A percentile compares a stretch with the other conserved stretches of the same genome.
Evolutionary conservation across 345 rosid species (phyloP).

Genomic region (Reutealis trisperma): DNA sequence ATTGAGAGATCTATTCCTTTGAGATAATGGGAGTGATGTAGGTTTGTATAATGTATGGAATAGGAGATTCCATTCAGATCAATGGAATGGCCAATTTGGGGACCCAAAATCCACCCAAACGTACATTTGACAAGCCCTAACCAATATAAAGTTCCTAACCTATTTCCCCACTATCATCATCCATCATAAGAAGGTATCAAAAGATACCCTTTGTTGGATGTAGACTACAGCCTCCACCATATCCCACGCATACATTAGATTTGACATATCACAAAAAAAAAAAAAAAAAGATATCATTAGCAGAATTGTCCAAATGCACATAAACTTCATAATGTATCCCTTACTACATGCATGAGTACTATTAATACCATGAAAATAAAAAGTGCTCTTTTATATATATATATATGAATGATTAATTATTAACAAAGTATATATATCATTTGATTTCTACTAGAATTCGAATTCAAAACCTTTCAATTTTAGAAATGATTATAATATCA

Average conservation of each 20-base stretch:
- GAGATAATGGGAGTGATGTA: too few relatives aligned
- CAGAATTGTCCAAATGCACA: conserved; percentile 12
- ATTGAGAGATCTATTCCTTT: too few relatives aligned
- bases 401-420: too few relatives aligned
- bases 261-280: conserved; percentile 31
- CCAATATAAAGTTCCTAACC: conserved; percentile 17
- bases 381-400: too few relatives aligned
- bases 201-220: conserved; percentile 22
- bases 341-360: too few relatives aligned
- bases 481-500: too few relatives aligned
- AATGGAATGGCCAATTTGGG: conserved; percentile 26
- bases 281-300: conserved; percentile 2
- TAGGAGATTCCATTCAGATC: conserved; percentile 46
- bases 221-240: conserved; percentile 28
- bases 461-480: too few relatives aligned
- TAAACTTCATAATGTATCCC: background rate
- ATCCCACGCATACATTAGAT: conserved; percentile 12
- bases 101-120: conserved; percentile 24
- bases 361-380: too few relatives aligned
- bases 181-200: conserved; percentile 12
- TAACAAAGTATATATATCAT: too few relatives aligned
- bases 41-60: background rate
- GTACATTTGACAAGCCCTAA: conserved; percentile 35
- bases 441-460: too few relatives aligned
- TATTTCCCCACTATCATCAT: conserved; percentile 18